Evolutionary conservation across 192 early-diverging fungal species (phyloP).

Genomic region (Umbelopsis sp.): DNA sequence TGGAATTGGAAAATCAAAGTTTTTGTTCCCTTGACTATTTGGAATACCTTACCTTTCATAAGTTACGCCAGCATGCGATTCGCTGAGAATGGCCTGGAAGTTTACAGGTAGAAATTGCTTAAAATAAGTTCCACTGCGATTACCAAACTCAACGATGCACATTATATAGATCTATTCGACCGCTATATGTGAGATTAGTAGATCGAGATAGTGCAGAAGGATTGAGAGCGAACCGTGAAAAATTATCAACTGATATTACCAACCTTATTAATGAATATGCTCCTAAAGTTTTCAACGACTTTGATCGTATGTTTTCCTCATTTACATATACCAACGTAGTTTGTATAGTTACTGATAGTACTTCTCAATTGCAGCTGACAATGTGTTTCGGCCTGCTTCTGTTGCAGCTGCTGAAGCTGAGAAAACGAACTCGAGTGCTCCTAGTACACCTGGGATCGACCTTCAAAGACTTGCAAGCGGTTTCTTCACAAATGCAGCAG

Average conservation of each 20-base stretch:
- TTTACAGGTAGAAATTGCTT: slow-evolving; percentile 56
- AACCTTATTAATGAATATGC: slow-evolving; percentile 84
- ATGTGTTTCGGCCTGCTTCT: slow-evolving; percentile 6
- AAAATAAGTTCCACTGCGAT: slow-evolving; percentile 3
- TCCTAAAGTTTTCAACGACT: slow-evolving; percentile 75
- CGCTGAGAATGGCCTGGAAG: slow-evolving; percentile 73
- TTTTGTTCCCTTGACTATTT: slow-evolving; percentile 29
- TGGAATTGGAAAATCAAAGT: slow-evolving; percentile 37
- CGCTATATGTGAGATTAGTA: slow-evolving; percentile 76
- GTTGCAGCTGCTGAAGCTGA: slow-evolving; percentile 19
- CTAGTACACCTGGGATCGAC: slow-evolving; percentile 6
- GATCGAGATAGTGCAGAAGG: slow-evolving; percentile 58
- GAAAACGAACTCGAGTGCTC: slow-evolving; percentile 19
- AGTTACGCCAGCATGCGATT: slow-evolving; percentile 75
- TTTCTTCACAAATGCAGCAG: slow-evolving; percentile 33
- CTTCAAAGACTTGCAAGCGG: slow-evolving; percentile 23
- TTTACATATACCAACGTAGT: not conserved
- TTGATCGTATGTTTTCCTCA: slow-evolving; percentile 44
- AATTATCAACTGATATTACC: slow-evolving; percentile 77
- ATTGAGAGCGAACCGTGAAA: slow-evolving; percentile 71
- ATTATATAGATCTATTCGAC: slow-evolving; percentile 68
- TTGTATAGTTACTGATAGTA: not conserved
- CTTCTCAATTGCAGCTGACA: slow-evolving; percentile 2
- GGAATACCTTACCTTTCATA: slow-evolving; percentile 59
- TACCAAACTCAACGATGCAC: slow-evolving; percentile 49